Base-by-base conservation (phyloP, 1,284 basidiomycete genomes). In the Trametes versicolor region DNA sequence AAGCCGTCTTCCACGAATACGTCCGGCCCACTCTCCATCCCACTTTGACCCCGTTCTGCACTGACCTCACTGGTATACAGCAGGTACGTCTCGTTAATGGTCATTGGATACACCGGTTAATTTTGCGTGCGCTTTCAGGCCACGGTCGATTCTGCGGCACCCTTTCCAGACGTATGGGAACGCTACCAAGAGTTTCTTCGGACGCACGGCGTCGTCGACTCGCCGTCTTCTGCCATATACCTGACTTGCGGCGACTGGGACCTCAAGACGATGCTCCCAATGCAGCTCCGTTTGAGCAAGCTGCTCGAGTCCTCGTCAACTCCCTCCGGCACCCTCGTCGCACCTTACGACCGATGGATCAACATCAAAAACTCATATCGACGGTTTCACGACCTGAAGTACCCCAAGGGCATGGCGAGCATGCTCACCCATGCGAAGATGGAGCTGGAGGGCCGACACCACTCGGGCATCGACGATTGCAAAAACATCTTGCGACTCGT, bases 401-500 rank as follows among this genome's bases (percentile, higher is more conserved):
- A 70, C 52, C 50, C 71, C 45, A 64, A 66, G 34, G 73, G 72
- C 50, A 76, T 78, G 76, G 56, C 56, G 12, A 66, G 60, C 25
- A 78, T 77, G 75, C 65, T 77, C 25, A 52, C 58, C 17, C 59
- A 64, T 51, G 66, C 73, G 62, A 64, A 71, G 36, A 64, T 77
- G 63, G 63, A 72, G 47, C 58, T 77, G 52, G 79, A 79, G 67
- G 81, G 80, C 6, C 72, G 77, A 27, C 77, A 81, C 65, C 81
- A 82, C 60, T 81, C 79, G 17, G 80, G 80, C 2, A 76, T 82
- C 54, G 80, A 81, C 64, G 80, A 82, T 66, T 80, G 80, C 62
- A 74, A 65, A 64, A 81, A 82, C 62, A 77, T 81, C 53, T 66
- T 78, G 50, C 68, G 79, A 47, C 75, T 82, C 45, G 72, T 76